Conservation (phyloP, 257 asterid genomes). For the Solanum virginianum region DNA sequence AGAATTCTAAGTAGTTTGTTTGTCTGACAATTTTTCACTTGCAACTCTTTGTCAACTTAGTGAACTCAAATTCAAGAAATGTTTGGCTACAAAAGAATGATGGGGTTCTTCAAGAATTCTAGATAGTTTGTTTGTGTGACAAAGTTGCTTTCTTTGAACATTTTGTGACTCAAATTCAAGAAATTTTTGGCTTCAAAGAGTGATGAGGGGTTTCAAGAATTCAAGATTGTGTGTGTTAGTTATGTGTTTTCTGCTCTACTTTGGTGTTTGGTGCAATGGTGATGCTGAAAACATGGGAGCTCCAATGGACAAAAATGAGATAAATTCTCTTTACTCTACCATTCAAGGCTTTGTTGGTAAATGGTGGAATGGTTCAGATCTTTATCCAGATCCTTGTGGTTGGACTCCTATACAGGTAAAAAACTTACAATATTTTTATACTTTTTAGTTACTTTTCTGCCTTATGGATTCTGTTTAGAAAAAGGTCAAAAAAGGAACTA, state of each 20-base stretch:
- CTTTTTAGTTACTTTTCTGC: not conserved
- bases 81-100: not conserved
- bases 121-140: not conserved
- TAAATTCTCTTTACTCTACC: slow-evolving; percentile 57
- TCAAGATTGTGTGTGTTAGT: slow-evolving; percentile 8
- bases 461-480: not conserved
- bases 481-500: not conserved
- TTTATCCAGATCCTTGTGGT: slow-evolving; percentile 99
- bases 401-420: slow-evolving; percentile 95
- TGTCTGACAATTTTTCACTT: not conserved
- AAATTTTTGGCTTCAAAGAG: not conserved
- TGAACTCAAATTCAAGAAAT: not conserved
- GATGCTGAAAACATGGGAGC: slow-evolving; percentile 35
- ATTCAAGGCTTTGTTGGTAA: slow-evolving; percentile 89
- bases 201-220: slow-evolving; percentile 25
- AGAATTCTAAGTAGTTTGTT: not conserved
- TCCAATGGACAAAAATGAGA: slow-evolving; percentile 65
- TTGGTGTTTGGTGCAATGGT: slow-evolving; percentile 38
- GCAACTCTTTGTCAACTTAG: not conserved
- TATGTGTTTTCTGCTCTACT: slow-evolving; percentile 11
- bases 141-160: not conserved
- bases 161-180: not conserved
- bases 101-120: not conserved
- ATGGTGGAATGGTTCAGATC: slow-evolving; percentile 99
- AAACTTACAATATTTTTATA: not conserved